phyloP scores from a whole-genome alignment of 148 eudicot species.

The Euryodendron excelsum region DNA sequence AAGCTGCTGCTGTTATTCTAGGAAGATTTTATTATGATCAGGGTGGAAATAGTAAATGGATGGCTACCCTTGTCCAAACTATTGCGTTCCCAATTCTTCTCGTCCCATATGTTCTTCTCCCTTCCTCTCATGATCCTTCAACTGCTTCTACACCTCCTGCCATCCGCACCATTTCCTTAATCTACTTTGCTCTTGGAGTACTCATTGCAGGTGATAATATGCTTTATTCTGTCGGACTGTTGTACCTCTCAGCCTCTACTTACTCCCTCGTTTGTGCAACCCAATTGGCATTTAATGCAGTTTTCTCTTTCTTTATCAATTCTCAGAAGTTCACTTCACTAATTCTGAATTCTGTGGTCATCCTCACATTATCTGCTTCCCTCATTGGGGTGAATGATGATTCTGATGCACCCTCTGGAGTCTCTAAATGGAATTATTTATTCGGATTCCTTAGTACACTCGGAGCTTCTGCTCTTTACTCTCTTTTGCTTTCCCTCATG shows the following conservation, averaged over 20 bases:
- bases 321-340: constrained; percentile 66
- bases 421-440: constrained; percentile 46
- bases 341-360: constrained; percentile 65
- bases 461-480: constrained; percentile 75
- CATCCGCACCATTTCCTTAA: constrained; percentile 22
- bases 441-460: constrained; percentile 56
- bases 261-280: constrained; percentile 91
- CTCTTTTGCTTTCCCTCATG: constrained; percentile 82
- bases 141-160: constrained; percentile 34
- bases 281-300: constrained; percentile 70
- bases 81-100: constrained; percentile 73
- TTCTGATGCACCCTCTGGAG: constrained; percentile 56
- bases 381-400: constrained; percentile 63
- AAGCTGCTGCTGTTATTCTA: constrained; percentile 73
- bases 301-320: constrained; percentile 77
- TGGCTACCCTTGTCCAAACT: constrained; percentile 90
- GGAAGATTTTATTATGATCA: constrained; percentile 83
- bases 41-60: constrained; percentile 77
- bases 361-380: constrained; percentile 71
- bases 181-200: constrained; percentile 60
- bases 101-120: constrained; percentile 55
- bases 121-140: constrained; percentile 34
- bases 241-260: constrained; percentile 84
- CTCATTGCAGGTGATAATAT: constrained; percentile 66
- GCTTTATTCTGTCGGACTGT: constrained; percentile 67